These are phyloP conservation scores for Euphorbia peplus DNA, from an alignment of 345 rosid species.

Conservation along the genomic window DNA sequence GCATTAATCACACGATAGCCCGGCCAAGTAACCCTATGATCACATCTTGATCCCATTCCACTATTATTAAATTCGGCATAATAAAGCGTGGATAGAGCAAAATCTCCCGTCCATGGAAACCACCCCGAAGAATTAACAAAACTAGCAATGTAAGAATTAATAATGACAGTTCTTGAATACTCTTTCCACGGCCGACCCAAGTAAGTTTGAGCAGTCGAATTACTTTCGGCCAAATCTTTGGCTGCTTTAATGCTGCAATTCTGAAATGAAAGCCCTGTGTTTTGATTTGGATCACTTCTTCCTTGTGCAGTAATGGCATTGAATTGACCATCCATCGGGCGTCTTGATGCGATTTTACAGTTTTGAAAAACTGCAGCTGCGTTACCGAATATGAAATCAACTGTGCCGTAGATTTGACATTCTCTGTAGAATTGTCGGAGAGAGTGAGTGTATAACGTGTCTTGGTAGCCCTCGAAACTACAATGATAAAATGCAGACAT, in stretches of 20 bases:
- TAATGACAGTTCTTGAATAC: conserved; percentile 36
- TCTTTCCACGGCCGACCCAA: conserved; percentile 40
- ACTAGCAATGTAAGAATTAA: conserved; percentile 29
- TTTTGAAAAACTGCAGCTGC: conserved; percentile 38
- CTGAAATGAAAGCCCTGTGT: conserved; percentile 40
- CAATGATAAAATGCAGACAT: conserved; percentile 36
- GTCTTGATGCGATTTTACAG: conserved; percentile 21
- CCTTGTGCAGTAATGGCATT: conserved; percentile 47
- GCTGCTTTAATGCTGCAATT: conserved; percentile 31
- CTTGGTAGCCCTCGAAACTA: conserved; percentile 56
- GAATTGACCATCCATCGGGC: conserved; percentile 24
- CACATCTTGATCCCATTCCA: conserved; percentile 26
- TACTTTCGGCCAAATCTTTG: conserved; percentile 28
- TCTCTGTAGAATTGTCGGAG: conserved; percentile 49
- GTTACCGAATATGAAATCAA: conserved; percentile 59
- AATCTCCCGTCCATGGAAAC: conserved; percentile 26
- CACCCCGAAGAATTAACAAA: conserved; percentile 32
- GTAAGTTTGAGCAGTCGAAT: conserved; percentile 9
- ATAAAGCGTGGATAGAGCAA: conserved; percentile 24
- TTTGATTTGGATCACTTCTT: conserved; percentile 43
- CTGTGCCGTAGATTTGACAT: conserved; percentile 50
- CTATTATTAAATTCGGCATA: conserved; percentile 35
- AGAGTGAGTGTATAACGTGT: conserved; percentile 55
- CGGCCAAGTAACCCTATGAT: conserved; percentile 43
- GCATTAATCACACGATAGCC: conserved; percentile 42